These are phyloP conservation scores for Penicillium griseofulvum DNA, from an alignment of 2,329 filamentous ascomycete genomes.

Conservation along the genomic window DNA sequence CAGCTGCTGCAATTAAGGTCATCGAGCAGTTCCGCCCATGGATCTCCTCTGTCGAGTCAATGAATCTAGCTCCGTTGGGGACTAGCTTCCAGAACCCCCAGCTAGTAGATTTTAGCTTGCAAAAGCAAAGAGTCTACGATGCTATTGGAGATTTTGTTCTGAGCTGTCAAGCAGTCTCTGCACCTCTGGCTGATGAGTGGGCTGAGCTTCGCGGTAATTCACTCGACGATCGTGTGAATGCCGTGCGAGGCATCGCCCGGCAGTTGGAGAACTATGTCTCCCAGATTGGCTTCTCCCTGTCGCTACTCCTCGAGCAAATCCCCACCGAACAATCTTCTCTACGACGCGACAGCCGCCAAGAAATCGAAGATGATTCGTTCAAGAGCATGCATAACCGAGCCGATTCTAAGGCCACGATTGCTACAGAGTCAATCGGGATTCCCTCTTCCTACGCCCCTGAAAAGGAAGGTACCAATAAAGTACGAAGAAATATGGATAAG, in stretches of 20 bases:
- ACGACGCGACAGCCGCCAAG: conserved; percentile 40
- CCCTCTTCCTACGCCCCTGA: conserved; percentile 43
- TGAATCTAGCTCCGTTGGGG: conserved; percentile 78
- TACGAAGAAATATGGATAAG: conserved; percentile 47
- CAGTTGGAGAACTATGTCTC: conserved; percentile 83
- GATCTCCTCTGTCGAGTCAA: conserved; percentile 85
- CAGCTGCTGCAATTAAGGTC: conserved; percentile 72
- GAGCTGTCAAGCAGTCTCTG: conserved; percentile 85
- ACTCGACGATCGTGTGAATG: conserved; percentile 78
- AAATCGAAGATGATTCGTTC: conserved; percentile 25
- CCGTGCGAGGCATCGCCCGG: conserved; percentile 72
- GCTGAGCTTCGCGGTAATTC: conserved; percentile 86
- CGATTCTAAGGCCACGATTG: conserved; percentile 40
- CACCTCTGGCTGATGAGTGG: conserved; percentile 93
- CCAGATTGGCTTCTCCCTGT: conserved; percentile 82
- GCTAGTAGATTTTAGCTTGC: conserved; percentile 78
- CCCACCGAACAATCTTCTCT: conserved; percentile 51
- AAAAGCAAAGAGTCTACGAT: conserved; percentile 93
- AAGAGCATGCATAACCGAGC: conserved; percentile 27
- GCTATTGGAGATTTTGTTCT: conserved; percentile 85
- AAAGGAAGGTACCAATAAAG: conserved; percentile 37
- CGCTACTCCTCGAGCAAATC: conserved; percentile 80
- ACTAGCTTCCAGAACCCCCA: conserved; percentile 80
- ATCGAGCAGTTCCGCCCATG: conserved; percentile 87
- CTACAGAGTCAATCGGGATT: conserved; percentile 44